A percentile compares a stretch with the other conserved stretches of the same genome.
These are phyloP conservation scores for Termitomyces sp. DNA, from an alignment of 768 basidiomycete genomes.

Conservation along the genomic window DNA sequence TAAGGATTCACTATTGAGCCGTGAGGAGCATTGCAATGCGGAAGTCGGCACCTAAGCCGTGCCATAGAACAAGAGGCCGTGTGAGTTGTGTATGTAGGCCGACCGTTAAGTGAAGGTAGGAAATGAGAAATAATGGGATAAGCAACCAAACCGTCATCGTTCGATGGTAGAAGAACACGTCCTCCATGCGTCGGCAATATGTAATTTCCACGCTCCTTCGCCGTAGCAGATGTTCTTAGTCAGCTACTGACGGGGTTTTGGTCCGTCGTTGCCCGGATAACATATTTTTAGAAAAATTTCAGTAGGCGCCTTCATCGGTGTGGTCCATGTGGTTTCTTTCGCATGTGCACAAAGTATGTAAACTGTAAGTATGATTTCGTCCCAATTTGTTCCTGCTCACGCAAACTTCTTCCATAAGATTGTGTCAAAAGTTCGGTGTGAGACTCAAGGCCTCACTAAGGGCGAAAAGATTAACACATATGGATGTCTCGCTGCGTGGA, in stretches of 20 bases:
- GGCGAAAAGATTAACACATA: too few relatives aligned
- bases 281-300: neutral
- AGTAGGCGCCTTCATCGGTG: neutral
- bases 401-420: neutral
- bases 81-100: constrained; percentile 6
- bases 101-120: neutral
- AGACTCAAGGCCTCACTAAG: too few relatives aligned
- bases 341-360: neutral
- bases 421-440: neutral
- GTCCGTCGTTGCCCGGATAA: neutral
- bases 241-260: neutral
- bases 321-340: neutral
- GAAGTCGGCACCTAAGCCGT: constrained; percentile 47
- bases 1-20: constrained; percentile 10
- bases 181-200: too few relatives aligned
- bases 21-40: neutral
- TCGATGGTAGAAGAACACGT: neutral
- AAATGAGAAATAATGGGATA: neutral
- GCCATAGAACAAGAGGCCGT: constrained; percentile 72
- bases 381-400: neutral
- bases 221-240: neutral
- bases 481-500: neutral
- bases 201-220: neutral
- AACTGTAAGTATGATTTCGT: neutral
- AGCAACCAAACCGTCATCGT: constrained; percentile 6